Base-by-base conservation (phyloP, 768 basidiomycete genomes). In the Tricholoma terreum region DNA sequence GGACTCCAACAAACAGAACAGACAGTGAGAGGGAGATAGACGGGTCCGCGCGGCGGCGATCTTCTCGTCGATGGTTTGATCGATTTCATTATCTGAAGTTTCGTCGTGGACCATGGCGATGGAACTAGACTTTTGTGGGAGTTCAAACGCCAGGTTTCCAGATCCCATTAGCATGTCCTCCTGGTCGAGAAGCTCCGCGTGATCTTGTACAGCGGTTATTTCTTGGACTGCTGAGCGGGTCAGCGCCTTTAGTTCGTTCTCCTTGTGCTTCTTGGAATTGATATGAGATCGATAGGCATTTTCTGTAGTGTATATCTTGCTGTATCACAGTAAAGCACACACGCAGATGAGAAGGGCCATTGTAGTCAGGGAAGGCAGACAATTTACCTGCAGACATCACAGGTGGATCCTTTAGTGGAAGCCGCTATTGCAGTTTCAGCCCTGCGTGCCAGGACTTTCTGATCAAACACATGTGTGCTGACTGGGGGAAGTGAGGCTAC, bases 401-500 rank as follows among this genome's bases (percentile, higher is more conserved):
- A 98, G 11, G 74, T 74, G 8, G 81, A 78, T 8, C 81, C 81
- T 56, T 84, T 83, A 1, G 79, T 68, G 21, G 89, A 82, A 2
- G 84, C 77, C 68, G 78, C 79, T 51, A 89, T 75, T 0, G 89
- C 86, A 1, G 89, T 91, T 72, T 94, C 89, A 43, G 84, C 79
- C 14, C 84, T 77, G 62, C 92, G 76, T 60, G 96, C 90, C 27
- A 89, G 69, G 11, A 97, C 89, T 67, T 98, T 98, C 66, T 92
- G 84, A 64, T 94, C 88, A 75, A 98, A 99, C 1, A 87, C 63
- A 6, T 79, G 73, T 0, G 80, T 82, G 57, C 84, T 86, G 65
- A 99, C 85, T 2, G 96, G 94, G 8, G 92, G 89, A 1, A 99
- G 81, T 5, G 82, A 84, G 2, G 96, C 95, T 15, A 98, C 90